Conservation (phyloP, 352 stramenopile species). For the Globisporangium cystogenes region DNA sequence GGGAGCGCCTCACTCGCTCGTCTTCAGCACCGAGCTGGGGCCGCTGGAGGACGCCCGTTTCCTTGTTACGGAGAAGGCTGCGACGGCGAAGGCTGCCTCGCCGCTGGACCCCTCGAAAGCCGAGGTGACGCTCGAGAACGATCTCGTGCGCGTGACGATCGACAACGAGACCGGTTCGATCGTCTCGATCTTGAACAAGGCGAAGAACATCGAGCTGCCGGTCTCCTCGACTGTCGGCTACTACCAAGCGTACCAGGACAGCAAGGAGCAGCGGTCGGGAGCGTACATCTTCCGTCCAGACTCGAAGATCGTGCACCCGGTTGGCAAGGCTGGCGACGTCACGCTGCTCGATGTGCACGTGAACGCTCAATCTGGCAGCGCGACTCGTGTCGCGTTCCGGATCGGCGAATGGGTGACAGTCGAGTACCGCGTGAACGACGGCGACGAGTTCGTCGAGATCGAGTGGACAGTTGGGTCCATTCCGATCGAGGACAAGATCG, state of each 20-base stretch:
- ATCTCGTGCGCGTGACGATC: slow-evolving; percentile 47
- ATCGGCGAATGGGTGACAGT: slow-evolving; percentile 89
- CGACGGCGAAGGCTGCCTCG: background rate
- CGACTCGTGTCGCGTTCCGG: slow-evolving; percentile 57
- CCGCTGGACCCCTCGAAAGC: slow-evolving; percentile 9
- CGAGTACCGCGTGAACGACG: slow-evolving; percentile 84
- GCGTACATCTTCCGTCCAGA: slow-evolving; percentile 96
- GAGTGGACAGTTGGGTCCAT: slow-evolving; percentile 91
- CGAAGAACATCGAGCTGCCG: slow-evolving; percentile 52
- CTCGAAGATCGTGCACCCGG: slow-evolving; percentile 52
- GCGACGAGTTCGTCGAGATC: slow-evolving; percentile 89
- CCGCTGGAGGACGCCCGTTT: slow-evolving; percentile 46
- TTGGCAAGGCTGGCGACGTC: slow-evolving; percentile 24
- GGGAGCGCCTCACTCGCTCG: slow-evolving; percentile 54
- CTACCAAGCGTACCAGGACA: slow-evolving; percentile 56
- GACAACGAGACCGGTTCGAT: slow-evolving; percentile 45
- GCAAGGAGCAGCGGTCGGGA: slow-evolving; percentile 81
- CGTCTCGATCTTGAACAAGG: slow-evolving; percentile 67
- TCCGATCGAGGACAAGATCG: slow-evolving; percentile 70
- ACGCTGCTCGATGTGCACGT: slow-evolving; percentile 40
- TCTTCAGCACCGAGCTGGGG: slow-evolving; percentile 58
- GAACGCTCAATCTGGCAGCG: slow-evolving; percentile 15
- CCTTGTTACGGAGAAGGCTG: slow-evolving; percentile 35
- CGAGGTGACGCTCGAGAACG: slow-evolving; percentile 54
- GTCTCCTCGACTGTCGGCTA: slow-evolving; percentile 46